Base-by-base conservation (phyloP, 805 yeast genomes). In the Ogataea zsoltii region DNA sequence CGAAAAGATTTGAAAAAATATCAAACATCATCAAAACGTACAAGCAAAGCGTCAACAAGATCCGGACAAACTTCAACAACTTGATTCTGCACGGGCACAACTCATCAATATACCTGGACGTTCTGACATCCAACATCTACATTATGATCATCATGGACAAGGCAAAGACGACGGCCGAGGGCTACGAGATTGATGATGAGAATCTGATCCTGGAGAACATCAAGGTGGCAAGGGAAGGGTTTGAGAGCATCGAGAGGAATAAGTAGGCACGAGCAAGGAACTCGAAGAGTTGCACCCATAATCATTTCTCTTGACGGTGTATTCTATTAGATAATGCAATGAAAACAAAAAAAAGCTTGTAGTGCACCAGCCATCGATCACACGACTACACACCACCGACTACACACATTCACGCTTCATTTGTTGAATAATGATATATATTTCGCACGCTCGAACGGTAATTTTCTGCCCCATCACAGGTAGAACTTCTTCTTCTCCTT, bases 11-110 rank as follows among this genome's bases (percentile, higher is more conserved):
- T 60, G 98, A 92, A 62, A 92, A 91, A 62, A 90, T 92, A 18
- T 86, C 96, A 18, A 91, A 89, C 63, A 90, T 92, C 48, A 88
- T 92, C 74, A 92, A 92, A 61, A 89, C 96, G 19, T 92, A 88
- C 67, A 90, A 94, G 60, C 97, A 92, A 66, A 86, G 95, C 54
- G 89, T 94, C 35, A 82, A 87, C 41, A 91, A 89, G 63, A 74
- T 92, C 58, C 79, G 96, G 60, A 80, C 96, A 4, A 91, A 88
- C 56, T 88, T 92, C 65, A 83, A 79, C 52, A 83, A 87, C 38
- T 67, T 92, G 40, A 80, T 85, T 15, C 73, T 92, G 28, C 82
- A 85, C 48, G 96, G 71, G 5, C 56, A 57, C 28, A 60, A 60
- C 29, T 61, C 68, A 2, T 67, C 70, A 4, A 66, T 68, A 15